Conservation (phyloP, 352 stramenopile species). For the Phytophthora hybrid region DNA sequence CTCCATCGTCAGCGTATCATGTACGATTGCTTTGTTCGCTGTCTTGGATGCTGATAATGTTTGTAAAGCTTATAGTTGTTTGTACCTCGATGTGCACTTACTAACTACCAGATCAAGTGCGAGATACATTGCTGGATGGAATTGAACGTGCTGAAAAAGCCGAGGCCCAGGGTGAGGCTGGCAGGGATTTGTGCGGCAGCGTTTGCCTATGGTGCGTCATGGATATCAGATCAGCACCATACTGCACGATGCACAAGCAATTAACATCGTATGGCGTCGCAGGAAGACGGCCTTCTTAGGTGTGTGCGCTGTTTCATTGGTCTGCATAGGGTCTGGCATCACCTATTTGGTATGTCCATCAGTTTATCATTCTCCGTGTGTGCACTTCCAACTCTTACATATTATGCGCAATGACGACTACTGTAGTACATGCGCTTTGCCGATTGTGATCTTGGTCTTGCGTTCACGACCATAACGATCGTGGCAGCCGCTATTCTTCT, state of each 20-base stretch:
- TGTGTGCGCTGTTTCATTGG: conserved; percentile 69
- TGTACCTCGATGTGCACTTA: not conserved
- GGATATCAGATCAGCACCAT: not conserved
- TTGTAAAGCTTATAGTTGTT: too few relatives aligned
- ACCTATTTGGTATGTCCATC: conserved; percentile 54
- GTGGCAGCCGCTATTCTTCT: conserved; percentile 71
- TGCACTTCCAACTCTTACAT: conserved; percentile 3
- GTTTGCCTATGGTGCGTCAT: conserved; percentile 32
- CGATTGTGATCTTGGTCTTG: conserved; percentile 75
- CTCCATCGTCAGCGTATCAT: conserved; percentile 79
- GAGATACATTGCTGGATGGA: conserved; percentile 58
- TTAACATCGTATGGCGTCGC: not conserved
- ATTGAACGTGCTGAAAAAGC: conserved; percentile 56
- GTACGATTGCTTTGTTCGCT: conserved; percentile 41
- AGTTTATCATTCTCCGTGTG: not conserved
- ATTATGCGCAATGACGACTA: not conserved
- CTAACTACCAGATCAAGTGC: conserved; percentile 57
- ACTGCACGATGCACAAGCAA: not conserved
- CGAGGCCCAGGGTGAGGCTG: conserved; percentile 9
- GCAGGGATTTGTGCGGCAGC: conserved; percentile 9
- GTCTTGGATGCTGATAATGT: not conserved
- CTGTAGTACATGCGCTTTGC: conserved; percentile 90
- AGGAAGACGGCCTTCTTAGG: conserved; percentile 43
- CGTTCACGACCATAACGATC: conserved; percentile 92
- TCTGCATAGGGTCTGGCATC: conserved; percentile 50